Conservation (phyloP, 768 basidiomycete genomes). For the Leccinum fibrillosum region DNA sequence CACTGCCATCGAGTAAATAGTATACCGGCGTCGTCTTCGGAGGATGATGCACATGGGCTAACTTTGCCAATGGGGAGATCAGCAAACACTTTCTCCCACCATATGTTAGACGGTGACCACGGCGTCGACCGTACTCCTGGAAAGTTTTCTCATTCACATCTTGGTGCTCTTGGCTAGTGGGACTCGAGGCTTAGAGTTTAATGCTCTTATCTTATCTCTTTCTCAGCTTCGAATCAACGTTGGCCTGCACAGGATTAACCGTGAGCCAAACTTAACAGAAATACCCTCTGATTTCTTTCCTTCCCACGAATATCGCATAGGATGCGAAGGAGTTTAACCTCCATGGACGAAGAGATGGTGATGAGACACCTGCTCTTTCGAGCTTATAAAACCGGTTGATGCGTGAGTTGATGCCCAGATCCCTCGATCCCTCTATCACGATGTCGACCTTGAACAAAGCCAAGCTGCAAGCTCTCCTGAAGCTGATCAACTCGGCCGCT, state of each 20-base stretch:
- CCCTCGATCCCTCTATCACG: not conserved
- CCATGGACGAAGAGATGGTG: not conserved
- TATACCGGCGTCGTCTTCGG: not conserved
- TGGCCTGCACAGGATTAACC: not conserved
- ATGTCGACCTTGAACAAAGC: constrained; percentile 21
- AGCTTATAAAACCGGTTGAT: not conserved
- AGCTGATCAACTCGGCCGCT: constrained; percentile 31
- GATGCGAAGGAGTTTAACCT: not conserved
- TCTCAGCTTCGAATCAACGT: constrained; percentile 5
- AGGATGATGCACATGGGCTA: not conserved
- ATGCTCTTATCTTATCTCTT: constrained; percentile 7
- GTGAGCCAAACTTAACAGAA: constrained; percentile 8
- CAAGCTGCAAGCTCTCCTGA: constrained; percentile 27
- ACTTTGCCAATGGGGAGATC: not conserved
- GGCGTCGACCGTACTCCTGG: not conserved
- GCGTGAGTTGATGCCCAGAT: not conserved
- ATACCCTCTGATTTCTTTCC: not conserved
- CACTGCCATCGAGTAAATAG: not conserved
- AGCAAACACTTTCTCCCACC: not conserved
- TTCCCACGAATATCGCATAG: not conserved
- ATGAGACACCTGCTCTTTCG: not conserved
- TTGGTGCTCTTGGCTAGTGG: not conserved
- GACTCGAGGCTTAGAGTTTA: not conserved
- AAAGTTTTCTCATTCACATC: constrained; percentile 1
- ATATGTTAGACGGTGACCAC: not conserved